Evolutionary conservation across 805 yeast species (phyloP).

Genomic region (Metschnikowia rubicola): DNA sequence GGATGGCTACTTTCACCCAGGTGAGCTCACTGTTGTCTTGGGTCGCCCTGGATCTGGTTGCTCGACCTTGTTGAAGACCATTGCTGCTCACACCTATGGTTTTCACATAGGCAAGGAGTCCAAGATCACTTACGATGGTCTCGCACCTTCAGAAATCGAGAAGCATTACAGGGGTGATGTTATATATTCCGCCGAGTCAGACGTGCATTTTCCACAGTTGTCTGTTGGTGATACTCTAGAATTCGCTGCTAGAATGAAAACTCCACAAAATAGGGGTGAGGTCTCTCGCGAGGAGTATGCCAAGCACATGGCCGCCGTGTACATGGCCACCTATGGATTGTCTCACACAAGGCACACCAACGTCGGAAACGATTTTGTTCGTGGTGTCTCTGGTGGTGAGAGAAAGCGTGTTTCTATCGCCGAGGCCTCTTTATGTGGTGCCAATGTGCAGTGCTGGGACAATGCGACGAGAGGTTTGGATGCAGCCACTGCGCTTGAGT

Average conservation of each 20-base stretch:
- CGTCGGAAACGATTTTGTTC: constrained; percentile 61
- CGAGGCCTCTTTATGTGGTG: constrained; percentile 54
- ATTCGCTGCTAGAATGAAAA: constrained; percentile 58
- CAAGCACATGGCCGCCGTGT: constrained; percentile 39
- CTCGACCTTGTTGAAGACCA: constrained; percentile 60
- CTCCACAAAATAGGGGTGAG: constrained; percentile 61
- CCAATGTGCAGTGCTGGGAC: constrained; percentile 56
- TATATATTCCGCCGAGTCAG: constrained; percentile 66
- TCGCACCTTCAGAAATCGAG: constrained; percentile 48
- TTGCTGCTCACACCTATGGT: constrained; percentile 64
- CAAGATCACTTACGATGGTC: constrained; percentile 50
- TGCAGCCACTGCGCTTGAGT: constrained; percentile 68
- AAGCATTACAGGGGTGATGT: constrained; percentile 64
- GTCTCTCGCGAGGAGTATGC: constrained; percentile 53
- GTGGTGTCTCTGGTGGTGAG: constrained; percentile 75
- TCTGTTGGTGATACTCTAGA: constrained; percentile 64
- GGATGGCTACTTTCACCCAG: constrained; percentile 62
- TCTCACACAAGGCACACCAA: constrained; percentile 54
- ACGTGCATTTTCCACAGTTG: constrained; percentile 64
- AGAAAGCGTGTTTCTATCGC: constrained; percentile 69
- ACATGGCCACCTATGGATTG: constrained; percentile 48
- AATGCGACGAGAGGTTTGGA: constrained; percentile 71
- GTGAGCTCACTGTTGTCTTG: constrained; percentile 65
- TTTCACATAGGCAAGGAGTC: constrained; percentile 48
- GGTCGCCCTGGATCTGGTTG: constrained; percentile 88